Percentiles rank a stretch among this genome's conserved stretches.
phyloP scores from a whole-genome alignment of 768 basidiomycete species.

The Hypholoma fasciculare region DNA sequence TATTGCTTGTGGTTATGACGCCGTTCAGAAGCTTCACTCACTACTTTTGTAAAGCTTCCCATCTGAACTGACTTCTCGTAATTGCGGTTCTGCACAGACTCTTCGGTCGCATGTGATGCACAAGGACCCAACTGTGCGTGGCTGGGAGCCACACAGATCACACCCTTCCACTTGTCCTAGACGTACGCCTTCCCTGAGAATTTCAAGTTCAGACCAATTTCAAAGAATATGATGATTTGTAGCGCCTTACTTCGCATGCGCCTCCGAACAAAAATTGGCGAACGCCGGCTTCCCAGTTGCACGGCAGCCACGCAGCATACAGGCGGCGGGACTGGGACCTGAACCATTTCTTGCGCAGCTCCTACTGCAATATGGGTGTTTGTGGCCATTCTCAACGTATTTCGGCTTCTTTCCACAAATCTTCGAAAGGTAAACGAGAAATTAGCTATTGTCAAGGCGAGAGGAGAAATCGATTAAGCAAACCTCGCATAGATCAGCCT shows the following conservation, averaged over 20 bases:
- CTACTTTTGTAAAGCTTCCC: constrained; percentile 52
- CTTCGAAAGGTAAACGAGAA: constrained; percentile 27
- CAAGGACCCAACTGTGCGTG: constrained; percentile 43
- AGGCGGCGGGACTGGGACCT: constrained; percentile 38
- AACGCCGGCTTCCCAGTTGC: constrained; percentile 49
- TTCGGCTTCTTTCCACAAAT: constrained; percentile 61
- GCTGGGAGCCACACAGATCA: constrained; percentile 45
- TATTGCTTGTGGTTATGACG: constrained; percentile 6
- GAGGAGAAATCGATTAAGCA: constrained; percentile 6
- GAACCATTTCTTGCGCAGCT: constrained; percentile 55
- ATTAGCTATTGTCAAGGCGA: constrained; percentile 8
- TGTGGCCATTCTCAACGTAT: constrained; percentile 59
- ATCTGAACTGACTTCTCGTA: constrained; percentile 49
- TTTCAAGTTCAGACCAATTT: neutral
- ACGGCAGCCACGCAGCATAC: constrained; percentile 52
- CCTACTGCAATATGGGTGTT: constrained; percentile 61
- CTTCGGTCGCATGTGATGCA: constrained; percentile 54
- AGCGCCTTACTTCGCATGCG: constrained; percentile 51
- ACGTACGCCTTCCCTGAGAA: constrained; percentile 50
- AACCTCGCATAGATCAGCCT: constrained; percentile 50
- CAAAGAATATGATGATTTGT: neutral
- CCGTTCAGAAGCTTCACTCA: constrained; percentile 25
- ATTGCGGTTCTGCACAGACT: constrained; percentile 37
- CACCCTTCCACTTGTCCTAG: constrained; percentile 50
- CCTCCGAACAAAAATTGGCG: constrained; percentile 57